These are phyloP conservation scores for Amanita rimosa DNA, from an alignment of 768 basidiomycete species.

Conservation along the genomic window DNA sequence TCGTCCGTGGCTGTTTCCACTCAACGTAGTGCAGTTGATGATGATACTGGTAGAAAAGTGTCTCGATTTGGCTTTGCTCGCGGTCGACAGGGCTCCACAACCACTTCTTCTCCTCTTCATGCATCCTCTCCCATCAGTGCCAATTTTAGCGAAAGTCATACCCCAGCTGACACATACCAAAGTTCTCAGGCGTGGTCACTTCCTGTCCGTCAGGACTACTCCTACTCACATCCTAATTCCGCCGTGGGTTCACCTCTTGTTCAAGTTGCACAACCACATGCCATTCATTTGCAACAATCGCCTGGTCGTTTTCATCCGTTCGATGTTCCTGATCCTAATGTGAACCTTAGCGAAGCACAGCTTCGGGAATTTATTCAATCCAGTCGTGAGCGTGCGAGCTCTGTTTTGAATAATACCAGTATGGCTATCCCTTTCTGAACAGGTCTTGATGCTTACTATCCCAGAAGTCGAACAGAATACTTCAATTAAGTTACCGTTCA, in stretches of 20 bases:
- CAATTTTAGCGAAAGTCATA: constrained; percentile 31
- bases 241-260: constrained; percentile 31
- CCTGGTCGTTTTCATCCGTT: constrained; percentile 45
- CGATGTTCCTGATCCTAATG: constrained; percentile 10
- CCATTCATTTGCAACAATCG: constrained; percentile 20
- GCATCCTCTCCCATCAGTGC: constrained; percentile 42
- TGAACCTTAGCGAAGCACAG: constrained; percentile 60
- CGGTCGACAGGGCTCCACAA: constrained; percentile 49
- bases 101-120: constrained; percentile 48
- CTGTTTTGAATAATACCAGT: constrained; percentile 16
- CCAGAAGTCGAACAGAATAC: constrained; percentile 2
- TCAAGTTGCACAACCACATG: constrained; percentile 33
- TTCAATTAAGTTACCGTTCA: constrained; percentile 36
- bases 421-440: constrained; percentile 4
- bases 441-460: background rate
- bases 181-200: constrained; percentile 30
- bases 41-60: constrained; percentile 52
- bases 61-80: constrained; percentile 79
- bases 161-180: constrained; percentile 22
- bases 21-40: constrained; percentile 34
- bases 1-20: constrained; percentile 18
- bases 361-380: constrained; percentile 66
- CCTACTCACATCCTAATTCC: constrained; percentile 25
- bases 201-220: constrained; percentile 27
- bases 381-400: constrained; percentile 45